Base-by-base conservation (phyloP, 352 stramenopile genomes). In the Globisporangium barbulae region DNA sequence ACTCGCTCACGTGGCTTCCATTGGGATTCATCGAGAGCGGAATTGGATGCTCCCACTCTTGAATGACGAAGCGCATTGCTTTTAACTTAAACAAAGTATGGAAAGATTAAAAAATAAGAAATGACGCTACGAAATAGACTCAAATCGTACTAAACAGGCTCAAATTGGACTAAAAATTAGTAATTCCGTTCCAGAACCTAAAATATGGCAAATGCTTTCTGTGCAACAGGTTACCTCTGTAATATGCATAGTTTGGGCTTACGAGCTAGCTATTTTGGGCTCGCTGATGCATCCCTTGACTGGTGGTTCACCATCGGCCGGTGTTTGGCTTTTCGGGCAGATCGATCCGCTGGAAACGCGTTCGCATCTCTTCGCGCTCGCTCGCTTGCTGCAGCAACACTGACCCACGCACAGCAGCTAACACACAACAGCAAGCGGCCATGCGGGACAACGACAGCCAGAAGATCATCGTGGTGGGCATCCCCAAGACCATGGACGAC, bases 381-480 rank as follows among this genome's bases (percentile, higher is more conserved):
- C 50, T 39, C 25, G 25, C 25, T 28, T 28, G 33, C 35, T 41
- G 49, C 28, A 44, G 1, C 25, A n/a, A 56, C 44, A 54, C 17
- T 30, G 8, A 22, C 19, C 3, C 48, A 53, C 59, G n/a, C 19
- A 21, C 28, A 62, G 28, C 21, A 53, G 31, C 30, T 6, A 25
- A 37, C 6, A 33, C n/a, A 19, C 22, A 61, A 25, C n/a, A 52
- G 55, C 56, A 44, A 22, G 54, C 25, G 41, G 35, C 41, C 10
- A 91, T 87, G 80, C 70, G 84, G 17, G 87, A 79, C 30, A 91
- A 93, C 64, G 83, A 91, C 70, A 89, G 75, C 54, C 83, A 90
- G 69, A 95, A 95, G 83, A 72, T 95, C 48, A 91, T 95, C 72
- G 83, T 91, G 31, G 83, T 91, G 50, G 83, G 85, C 31, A 87